Conservation (phyloP, 2,329 filamentous ascomycete genomes). For the Aspergillus ruber region DNA sequence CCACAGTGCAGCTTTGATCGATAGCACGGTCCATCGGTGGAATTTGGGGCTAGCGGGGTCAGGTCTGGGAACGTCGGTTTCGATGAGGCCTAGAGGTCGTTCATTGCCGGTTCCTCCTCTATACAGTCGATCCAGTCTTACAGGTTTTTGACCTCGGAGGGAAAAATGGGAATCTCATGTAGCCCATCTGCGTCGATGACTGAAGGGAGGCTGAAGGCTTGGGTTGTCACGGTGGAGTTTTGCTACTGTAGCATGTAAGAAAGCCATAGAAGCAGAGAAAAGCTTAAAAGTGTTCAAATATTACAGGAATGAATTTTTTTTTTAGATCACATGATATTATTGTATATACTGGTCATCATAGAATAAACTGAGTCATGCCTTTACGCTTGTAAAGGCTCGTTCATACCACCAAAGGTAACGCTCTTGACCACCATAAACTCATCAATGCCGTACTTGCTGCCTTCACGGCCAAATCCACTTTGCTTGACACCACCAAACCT, state of each 20-base stretch:
- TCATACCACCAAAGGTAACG: conserved; percentile 58
- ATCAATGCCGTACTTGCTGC: conserved; percentile 67
- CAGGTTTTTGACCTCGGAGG: background rate
- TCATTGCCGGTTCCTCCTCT: background rate
- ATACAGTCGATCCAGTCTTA: background rate
- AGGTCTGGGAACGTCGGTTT: background rate
- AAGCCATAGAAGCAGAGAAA: too few species aligned
- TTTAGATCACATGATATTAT: too few species aligned
- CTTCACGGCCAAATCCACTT: conserved; percentile 74
- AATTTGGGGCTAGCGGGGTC: background rate
- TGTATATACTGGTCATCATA: too few species aligned
- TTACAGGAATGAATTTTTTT: too few species aligned
- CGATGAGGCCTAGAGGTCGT: background rate
- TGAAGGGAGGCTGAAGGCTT: background rate
- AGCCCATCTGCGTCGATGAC: background rate
- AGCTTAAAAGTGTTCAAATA: too few species aligned
- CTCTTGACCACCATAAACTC: conserved; percentile 73
- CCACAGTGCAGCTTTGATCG: background rate
- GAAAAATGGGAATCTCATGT: background rate
- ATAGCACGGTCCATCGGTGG: background rate
- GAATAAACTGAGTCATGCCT: too few species aligned
- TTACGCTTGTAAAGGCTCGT: conserved; percentile 48
- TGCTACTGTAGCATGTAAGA: background rate
- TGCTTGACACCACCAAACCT: conserved; percentile 78
- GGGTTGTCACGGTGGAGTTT: background rate